Evolutionary conservation across 139 green algal genomes (phyloP), one percentile per base, ranked within the genome.

Genomic region (Nannochloris sp.): DNA sequence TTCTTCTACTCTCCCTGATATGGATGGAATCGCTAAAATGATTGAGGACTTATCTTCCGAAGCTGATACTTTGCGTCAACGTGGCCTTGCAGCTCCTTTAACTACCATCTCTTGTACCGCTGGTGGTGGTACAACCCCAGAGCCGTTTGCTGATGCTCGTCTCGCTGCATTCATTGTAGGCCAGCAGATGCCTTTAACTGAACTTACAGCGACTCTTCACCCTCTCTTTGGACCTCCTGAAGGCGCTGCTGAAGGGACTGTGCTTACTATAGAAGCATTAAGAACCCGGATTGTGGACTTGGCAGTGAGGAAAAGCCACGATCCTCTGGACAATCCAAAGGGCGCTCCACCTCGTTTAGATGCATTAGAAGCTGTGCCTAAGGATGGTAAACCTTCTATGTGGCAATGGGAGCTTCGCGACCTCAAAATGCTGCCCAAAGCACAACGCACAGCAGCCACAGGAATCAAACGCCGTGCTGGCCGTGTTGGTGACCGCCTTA

Each of bases 321-420:
- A 57, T n/a, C 35, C 76, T 42, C 86, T 85, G 51, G 71, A 84
- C 27, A 32, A 54, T 47, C 25, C 7, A 33, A 38, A 72, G 67
- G 54, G 13, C 24, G 54, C 10, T 44, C 7, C 34, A 10, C 48
- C 6, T 12, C 54, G 64, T 31, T 25, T 78, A 38, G 77, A 84
- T 32, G 65, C 70, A 0, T 35, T 79, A 15, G 80, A 90, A 34
- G 79, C 14, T 61, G 38, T 4, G 38, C 58, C 1, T 65, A 66
- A 4, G 58, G 54, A 59, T 39, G 48, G 9, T 23, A 9, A 19
- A 36, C 9, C 48, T 36, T 9, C 9, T 15, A 57, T 89, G 63
- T 91, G 84, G 83, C 79, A 81, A 42, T 91, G 84, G 84, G 84
- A 91, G 63, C 58, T 87, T 38, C 71, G 83, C 0, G 74, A 88